A percentile compares a stretch with the other conserved stretches of the same genome.
Evolutionary conservation across 768 basidiomycete species (phyloP).

Genomic region (Lanmaoa rubissima): DNA sequence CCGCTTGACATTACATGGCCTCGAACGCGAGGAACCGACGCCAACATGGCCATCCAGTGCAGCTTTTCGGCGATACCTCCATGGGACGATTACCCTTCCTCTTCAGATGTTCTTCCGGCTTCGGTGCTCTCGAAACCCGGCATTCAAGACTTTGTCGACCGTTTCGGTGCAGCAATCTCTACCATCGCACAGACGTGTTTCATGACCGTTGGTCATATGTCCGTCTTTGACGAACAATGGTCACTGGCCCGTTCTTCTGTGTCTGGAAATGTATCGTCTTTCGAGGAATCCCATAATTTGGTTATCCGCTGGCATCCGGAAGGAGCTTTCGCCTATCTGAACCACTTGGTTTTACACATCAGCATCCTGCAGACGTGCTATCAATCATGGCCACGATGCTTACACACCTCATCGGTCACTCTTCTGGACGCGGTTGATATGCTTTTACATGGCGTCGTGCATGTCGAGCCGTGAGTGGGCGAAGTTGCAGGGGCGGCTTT

Average conservation of each 20-base stretch:
- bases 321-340: slow-evolving; percentile 64
- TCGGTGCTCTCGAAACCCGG: slow-evolving; percentile 58
- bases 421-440: slow-evolving; percentile 69
- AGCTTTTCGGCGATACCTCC: slow-evolving; percentile 54
- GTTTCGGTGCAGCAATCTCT: slow-evolving; percentile 55
- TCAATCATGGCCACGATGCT: slow-evolving; percentile 80
- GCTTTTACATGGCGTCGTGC: slow-evolving; percentile 78
- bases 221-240: slow-evolving; percentile 86
- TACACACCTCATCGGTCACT: slow-evolving; percentile 52
- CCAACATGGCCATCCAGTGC: slow-evolving; percentile 78
- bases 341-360: slow-evolving; percentile 57
- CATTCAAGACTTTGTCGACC: slow-evolving; percentile 71
- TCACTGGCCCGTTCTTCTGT: slow-evolving; percentile 49
- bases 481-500: slow-evolving; percentile 69
- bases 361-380: slow-evolving; percentile 73
- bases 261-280: slow-evolving; percentile 40
- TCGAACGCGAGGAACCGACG: slow-evolving; percentile 67
- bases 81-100: slow-evolving; percentile 67
- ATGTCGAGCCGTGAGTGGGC: slow-evolving; percentile 74
- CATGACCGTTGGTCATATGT: slow-evolving; percentile 69
- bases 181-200: slow-evolving; percentile 58
- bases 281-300: slow-evolving; percentile 70
- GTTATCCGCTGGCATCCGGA: slow-evolving; percentile 68
- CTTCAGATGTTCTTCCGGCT: slow-evolving; percentile 59
- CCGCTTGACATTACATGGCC: slow-evolving; percentile 63